A percentile compares a stretch with the other conserved stretches of the same genome.
These are phyloP conservation scores for Sarocladium oryzae DNA, from an alignment of 2,329 filamentous ascomycete genomes.

Conservation along the genomic window DNA sequence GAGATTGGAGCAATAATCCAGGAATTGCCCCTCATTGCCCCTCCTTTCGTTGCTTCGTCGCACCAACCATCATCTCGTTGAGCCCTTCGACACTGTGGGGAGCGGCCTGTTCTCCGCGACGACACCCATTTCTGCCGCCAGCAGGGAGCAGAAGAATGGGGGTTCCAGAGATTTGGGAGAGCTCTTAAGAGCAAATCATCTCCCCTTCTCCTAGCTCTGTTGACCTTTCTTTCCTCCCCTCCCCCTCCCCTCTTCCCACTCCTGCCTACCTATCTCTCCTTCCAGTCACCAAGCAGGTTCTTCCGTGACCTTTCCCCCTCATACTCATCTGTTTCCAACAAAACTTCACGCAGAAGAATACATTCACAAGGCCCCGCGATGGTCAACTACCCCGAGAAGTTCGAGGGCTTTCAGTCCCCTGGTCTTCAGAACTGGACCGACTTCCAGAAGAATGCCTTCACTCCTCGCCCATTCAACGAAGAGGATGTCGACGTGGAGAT, in stretches of 20 bases:
- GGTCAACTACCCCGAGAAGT: conserved; percentile 49
- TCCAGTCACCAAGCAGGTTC: too few species aligned
- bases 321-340: neutral
- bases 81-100: too few species aligned
- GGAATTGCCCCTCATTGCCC: conserved; percentile 8
- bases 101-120: neutral
- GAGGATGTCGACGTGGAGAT: conserved; percentile 86
- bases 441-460: conserved; percentile 67
- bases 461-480: conserved; percentile 79
- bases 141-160: neutral
- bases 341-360: neutral
- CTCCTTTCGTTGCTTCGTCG: too few species aligned
- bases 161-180: neutral
- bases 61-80: too few species aligned
- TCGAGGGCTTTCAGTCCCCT: conserved; percentile 55
- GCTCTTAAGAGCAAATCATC: neutral
- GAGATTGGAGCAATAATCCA: neutral
- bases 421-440: conserved; percentile 48
- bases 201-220: conserved; percentile 1
- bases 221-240: neutral
- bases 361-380: conserved; percentile 13
- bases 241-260: neutral
- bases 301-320: neutral
- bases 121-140: neutral
- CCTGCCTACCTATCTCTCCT: neutral